Evolutionary conservation across 768 basidiomycete genomes (phyloP).

Genomic region (Amanita pallidorosea): DNA sequence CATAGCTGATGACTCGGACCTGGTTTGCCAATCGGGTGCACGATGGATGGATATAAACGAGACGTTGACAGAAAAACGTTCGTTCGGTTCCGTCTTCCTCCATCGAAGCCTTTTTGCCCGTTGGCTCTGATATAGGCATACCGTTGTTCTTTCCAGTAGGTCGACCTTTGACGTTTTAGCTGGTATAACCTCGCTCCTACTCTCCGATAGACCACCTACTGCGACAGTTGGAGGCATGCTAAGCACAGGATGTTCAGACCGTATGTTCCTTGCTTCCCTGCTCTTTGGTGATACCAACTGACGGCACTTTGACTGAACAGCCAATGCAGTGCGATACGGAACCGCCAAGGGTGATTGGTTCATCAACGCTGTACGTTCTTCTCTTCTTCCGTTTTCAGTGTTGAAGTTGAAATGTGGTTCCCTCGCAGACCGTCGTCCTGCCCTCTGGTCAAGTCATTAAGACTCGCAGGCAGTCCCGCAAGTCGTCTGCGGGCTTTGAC

Average conservation of each 20-base stretch:
- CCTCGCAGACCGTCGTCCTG: constrained; percentile 69
- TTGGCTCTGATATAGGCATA: constrained; percentile 32
- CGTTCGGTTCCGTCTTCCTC: background rate
- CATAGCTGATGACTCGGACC: constrained; percentile 56
- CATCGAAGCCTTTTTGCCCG: background rate
- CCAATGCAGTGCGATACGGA: constrained; percentile 78
- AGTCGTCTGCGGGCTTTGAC: constrained; percentile 85
- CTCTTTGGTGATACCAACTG: background rate
- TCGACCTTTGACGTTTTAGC: background rate
- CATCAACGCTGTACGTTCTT: constrained; percentile 53
- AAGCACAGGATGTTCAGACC: constrained; percentile 80
- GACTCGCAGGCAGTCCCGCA: constrained; percentile 67
- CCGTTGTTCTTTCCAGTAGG: constrained; percentile 77
- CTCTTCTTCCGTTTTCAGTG: background rate
- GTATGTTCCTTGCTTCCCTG: constrained; percentile 22
- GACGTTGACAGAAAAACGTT: constrained; percentile 51
- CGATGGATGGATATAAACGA: constrained; percentile 68
- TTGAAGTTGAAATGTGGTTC: constrained; percentile 12
- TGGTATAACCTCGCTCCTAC: background rate
- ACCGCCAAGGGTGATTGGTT: constrained; percentile 91
- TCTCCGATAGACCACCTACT: constrained; percentile 57
- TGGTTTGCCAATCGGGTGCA: constrained; percentile 65
- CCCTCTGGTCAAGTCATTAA: constrained; percentile 87
- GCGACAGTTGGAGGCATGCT: constrained; percentile 85
- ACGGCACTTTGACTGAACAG: constrained; percentile 17